A percentile compares a stretch with the other conserved stretches of the same genome.
phyloP scores from a whole-genome alignment of 495 filamentous ascomycete genomes.

The Lasiosphaeria ovina region DNA sequence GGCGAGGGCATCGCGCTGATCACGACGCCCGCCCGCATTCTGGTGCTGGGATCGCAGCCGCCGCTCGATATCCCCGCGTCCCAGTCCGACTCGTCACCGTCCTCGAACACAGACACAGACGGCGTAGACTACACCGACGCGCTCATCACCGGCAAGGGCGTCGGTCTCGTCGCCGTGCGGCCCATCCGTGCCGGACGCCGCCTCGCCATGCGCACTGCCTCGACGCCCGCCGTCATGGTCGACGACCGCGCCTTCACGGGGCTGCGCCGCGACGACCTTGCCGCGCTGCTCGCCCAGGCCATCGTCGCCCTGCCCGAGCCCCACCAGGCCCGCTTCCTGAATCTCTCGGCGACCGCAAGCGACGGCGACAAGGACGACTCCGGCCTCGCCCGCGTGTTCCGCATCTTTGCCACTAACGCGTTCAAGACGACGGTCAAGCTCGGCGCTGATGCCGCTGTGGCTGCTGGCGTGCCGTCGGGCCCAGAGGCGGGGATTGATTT shows the following conservation, averaged over 20 bases:
- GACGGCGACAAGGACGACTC: constrained; percentile 12
- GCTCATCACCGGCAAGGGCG: constrained; percentile 28
- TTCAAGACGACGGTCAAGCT: constrained; percentile 26
- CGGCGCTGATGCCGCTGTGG: neutral
- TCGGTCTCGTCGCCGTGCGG: constrained; percentile 32
- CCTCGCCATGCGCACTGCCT: constrained; percentile 23
- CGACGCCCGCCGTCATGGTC: constrained; percentile 33
- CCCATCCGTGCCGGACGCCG: constrained; percentile 27
- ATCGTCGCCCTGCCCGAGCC: constrained; percentile 23
- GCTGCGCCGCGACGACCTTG: constrained; percentile 19
- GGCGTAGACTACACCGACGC: constrained; percentile 10
- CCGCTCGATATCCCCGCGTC: neutral
- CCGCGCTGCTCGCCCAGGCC: constrained; percentile 27
- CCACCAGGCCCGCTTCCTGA: constrained; percentile 24
- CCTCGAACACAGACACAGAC: neutral
- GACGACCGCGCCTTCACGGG: constrained; percentile 29
- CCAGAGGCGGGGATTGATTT: constrained; percentile 24
- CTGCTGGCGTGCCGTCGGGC: constrained; percentile 1
- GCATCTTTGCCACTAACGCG: constrained; percentile 35
- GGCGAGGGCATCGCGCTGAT: constrained; percentile 36
- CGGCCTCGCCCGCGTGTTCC: constrained; percentile 23
- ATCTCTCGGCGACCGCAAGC: constrained; percentile 19
- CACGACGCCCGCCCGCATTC: constrained; percentile 24
- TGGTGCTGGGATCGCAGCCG: constrained; percentile 17
- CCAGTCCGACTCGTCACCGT: neutral